Conservation (phyloP, 2,329 filamentous ascomycete species). For the Stemphylium vesicarium region DNA sequence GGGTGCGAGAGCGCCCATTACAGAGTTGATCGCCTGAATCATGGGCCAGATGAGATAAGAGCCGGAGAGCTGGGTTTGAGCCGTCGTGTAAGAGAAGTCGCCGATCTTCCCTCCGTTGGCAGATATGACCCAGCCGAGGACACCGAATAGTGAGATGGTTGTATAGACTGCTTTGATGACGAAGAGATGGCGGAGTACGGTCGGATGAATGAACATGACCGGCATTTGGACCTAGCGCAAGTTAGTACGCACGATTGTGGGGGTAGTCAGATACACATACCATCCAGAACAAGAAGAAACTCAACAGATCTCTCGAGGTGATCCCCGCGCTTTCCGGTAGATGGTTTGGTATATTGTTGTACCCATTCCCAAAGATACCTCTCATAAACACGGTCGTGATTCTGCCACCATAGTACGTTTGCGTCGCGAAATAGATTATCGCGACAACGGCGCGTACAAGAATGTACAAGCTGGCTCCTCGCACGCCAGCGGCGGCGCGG, state of each 20-base stretch:
- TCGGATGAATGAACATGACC: conserved; percentile 35
- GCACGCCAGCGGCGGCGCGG: conserved; percentile 24
- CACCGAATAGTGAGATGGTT: conserved; percentile 21
- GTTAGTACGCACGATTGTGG: background rate
- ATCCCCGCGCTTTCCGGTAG: conserved; percentile 52
- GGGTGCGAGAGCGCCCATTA: conserved; percentile 28
- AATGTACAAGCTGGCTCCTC: conserved; percentile 28
- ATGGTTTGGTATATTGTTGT: conserved; percentile 51
- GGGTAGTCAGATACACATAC: conserved; percentile 1
- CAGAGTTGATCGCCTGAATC: conserved; percentile 29
- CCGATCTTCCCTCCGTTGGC: conserved; percentile 33
- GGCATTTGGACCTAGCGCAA: conserved; percentile 26
- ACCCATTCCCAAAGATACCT: conserved; percentile 26
- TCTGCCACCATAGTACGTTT: conserved; percentile 28
- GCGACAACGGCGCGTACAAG: conserved; percentile 25
- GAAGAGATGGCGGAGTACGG: conserved; percentile 29
- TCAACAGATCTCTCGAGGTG: conserved; percentile 30
- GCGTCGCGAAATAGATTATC: conserved; percentile 28
- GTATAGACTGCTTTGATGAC: conserved; percentile 27
- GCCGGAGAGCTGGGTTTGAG: conserved; percentile 21
- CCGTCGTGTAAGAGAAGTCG: conserved; percentile 26
- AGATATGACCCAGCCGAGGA: conserved; percentile 26
- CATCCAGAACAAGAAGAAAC: conserved; percentile 35
- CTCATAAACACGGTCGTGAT: conserved; percentile 31
- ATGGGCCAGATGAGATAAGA: conserved; percentile 26